Evolutionary conservation across 768 basidiomycete species (phyloP).

Genomic region (Fibroporia radiculosa): DNA sequence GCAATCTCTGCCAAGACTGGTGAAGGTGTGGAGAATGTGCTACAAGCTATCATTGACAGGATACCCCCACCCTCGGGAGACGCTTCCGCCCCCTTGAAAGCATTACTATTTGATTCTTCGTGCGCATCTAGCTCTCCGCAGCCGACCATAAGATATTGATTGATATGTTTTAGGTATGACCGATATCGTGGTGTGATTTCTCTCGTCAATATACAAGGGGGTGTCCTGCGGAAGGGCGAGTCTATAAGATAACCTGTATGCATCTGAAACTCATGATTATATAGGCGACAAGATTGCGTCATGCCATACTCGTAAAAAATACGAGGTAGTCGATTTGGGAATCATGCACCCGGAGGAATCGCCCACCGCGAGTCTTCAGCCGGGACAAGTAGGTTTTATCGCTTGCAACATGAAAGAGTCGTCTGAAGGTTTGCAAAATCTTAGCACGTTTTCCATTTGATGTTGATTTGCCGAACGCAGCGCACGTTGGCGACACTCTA

Average conservation of each 20-base stretch:
- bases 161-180: slow-evolving; percentile 60
- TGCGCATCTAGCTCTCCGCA: slow-evolving; percentile 29
- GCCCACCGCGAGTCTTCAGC: slow-evolving; percentile 55
- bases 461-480: slow-evolving; percentile 31
- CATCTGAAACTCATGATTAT: not conserved
- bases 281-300: slow-evolving; percentile 90
- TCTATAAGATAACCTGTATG: slow-evolving; percentile 3
- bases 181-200: slow-evolving; percentile 95
- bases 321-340: slow-evolving; percentile 84
- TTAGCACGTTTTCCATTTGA: not conserved
- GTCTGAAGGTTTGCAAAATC: slow-evolving; percentile 59
- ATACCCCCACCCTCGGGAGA: slow-evolving; percentile 74
- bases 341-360: slow-evolving; percentile 87
- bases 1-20: slow-evolving; percentile 92
- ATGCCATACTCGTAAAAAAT: slow-evolving; percentile 76
- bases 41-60: slow-evolving; percentile 73
- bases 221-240: slow-evolving; percentile 74
- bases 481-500: slow-evolving; percentile 91
- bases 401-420: slow-evolving; percentile 99
- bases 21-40: slow-evolving; percentile 65
- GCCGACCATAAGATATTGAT: not conserved
- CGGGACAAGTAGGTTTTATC: slow-evolving; percentile 83
- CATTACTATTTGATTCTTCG: slow-evolving; percentile 91
- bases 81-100: slow-evolving; percentile 54
- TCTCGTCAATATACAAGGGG: slow-evolving; percentile 74